Evolutionary conservation across 768 basidiomycete species (phyloP), one percentile per base, ranked within the genome.

Genomic region (Candolleomyces eurysporus): DNA sequence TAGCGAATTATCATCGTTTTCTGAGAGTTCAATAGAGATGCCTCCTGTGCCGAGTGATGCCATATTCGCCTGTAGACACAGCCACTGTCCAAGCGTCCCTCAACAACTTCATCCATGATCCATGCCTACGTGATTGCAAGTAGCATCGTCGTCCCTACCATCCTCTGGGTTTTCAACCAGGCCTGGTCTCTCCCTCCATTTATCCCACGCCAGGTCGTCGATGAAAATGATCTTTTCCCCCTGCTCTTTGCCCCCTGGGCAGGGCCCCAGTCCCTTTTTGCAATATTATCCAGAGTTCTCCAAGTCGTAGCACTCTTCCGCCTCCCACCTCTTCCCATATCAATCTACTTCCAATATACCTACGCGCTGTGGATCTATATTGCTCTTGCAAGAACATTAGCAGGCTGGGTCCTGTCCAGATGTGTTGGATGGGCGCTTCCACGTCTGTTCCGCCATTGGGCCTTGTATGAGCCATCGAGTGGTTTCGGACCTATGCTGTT

Each of bases 241-340:
- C 65, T 79, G 8, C 52, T 80, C 4, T 48, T 74, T 13, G 75
- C 75, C 10, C 77, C 74, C 22, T 79, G 78, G 78, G 65, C 75
- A 1, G 63, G 65, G 36, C 75, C 75, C 0, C 53, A 56, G 10
- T 64, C 61, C 31, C 63, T 71, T 13, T 63, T 64, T 16, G 55
- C 71, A 16, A 67, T 73, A 19, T 58, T 69, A 8, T 73, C 72
- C 10, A 66, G 71, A 3, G 26, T 67, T 10, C 13, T 73, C 3
- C 74, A 73, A 62, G 68, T 66, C 19, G 59, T 49, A 0, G 45
- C 71, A 32, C 43, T 73, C 36, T 36, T 36, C 36, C 48, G 63
- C 61, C 60, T 63, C 21, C 63, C 68, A 7, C 68, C 64, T 14
- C 32, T 61, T 8, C 49, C 63, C 13, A 56, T 69, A 14, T 49